Percentiles rank a stretch among this genome's conserved stretches.
Evolutionary conservation across 495 filamentous ascomycete species (phyloP).

Genomic region (Trichoderma asperelloides): DNA sequence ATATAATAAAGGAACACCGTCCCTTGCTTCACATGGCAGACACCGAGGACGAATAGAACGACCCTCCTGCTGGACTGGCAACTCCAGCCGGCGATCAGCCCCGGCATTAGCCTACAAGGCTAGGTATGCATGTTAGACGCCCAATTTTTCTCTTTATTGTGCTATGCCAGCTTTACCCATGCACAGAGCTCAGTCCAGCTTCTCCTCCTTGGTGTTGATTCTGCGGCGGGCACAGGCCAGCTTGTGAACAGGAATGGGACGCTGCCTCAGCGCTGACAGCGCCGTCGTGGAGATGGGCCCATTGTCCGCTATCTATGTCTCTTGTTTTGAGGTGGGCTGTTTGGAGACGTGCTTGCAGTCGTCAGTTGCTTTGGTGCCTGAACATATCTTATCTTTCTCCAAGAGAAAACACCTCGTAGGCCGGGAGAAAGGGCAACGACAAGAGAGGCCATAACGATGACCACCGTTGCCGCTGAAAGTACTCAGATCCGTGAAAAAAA

Average conservation of each 20-base stretch:
- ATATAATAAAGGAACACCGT: neutral
- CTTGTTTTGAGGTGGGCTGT: neutral
- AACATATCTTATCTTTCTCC: neutral
- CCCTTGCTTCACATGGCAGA: neutral
- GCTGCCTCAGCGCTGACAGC: neutral
- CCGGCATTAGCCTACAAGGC: neutral
- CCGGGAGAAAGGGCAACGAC: neutral
- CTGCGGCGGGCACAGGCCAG: neutral
- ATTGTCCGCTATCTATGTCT: neutral
- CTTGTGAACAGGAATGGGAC: neutral
- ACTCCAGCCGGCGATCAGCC: neutral
- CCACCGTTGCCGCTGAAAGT: too few relatives aligned
- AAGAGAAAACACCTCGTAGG: neutral
- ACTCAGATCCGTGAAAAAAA: too few relatives aligned
- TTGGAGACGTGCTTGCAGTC: neutral
- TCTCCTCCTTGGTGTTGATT: neutral
- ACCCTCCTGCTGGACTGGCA: neutral
- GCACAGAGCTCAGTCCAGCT: neutral
- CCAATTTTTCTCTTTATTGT: neutral
- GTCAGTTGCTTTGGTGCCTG: neutral
- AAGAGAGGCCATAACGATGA: neutral
- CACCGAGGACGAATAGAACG: neutral
- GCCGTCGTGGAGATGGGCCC: conserved; percentile 2
- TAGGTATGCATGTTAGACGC: conserved; percentile 4
- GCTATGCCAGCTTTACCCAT: neutral